Base-by-base conservation (phyloP, 1,139 yeast genomes). In the Candida tetrigidarum region DNA sequence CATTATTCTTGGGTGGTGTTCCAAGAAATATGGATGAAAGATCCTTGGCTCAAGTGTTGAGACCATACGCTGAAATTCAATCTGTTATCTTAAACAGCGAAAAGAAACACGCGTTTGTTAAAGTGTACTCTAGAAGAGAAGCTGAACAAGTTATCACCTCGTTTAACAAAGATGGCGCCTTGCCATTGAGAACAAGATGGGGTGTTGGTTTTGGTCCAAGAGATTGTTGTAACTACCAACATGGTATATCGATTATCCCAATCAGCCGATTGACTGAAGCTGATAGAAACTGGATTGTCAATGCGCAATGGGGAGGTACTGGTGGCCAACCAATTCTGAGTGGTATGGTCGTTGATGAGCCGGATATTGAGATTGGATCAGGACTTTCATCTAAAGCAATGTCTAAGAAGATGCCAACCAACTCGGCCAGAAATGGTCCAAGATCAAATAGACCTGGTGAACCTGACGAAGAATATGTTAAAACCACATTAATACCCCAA, bases 181-280 rank as follows among this genome's bases (percentile, higher is more conserved):
- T 71, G 54, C 84, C 77, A 41, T 80, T 82, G 61, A 88, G 93
- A 69, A 89, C 96, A 8, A 80, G 97, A 62, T 93, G 99, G 99
- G 99, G 98, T 54, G 98, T 93, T 52, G 99, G 99, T 2, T 93
- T 89, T 62, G 99, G 99, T 3, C 99, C 99, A 43, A 83, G 99
- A 73, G 98, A 93, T 63, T 92, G 98, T 71, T 90, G 97, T 65
- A 95, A 93, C 66, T 93, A 93, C 64, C 93, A 86, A 61, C 85
- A 86, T 48, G 99, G 99, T 51, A 77, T 86, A 37, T 86, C 96
- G 46, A 80, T 91, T 20, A 89, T 93, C 50, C 97, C 98, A 23
- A 71, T 93, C 42, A 80, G 80, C 51, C 80, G 97, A 58, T 77
- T 93, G 55, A 93, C 99, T 0, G 99, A 93, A 47, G 96, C 97